Evolutionary conservation across 129 eudicot genomes (phyloP), one percentile per base, ranked within the genome.

Genomic region (Centella asiatica): DNA sequence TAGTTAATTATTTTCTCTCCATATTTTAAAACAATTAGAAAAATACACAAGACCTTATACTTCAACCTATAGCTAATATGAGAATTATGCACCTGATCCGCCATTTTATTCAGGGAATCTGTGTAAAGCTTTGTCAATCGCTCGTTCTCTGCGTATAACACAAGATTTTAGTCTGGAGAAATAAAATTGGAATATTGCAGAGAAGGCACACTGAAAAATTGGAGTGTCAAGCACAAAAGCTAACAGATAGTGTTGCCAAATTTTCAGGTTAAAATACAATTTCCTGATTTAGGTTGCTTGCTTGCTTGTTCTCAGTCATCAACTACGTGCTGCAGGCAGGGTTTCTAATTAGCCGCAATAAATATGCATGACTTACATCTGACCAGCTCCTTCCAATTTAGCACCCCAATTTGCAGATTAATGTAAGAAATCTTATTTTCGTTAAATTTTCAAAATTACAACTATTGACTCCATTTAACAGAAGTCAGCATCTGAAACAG

Each of bases 121-220:
- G 77, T 70, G 57, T 77, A 83, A 44, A 79, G 68, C 68, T 69
- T 71, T 62, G 67, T 69, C 78, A 79, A 51, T 32, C 89, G 68
- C 69, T 82, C 84, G 60, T 82, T 85, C 34, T 82, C 95, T 82
- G 72, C 56, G 49, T 20, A 67, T 42, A 62, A 24, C 52, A 27
- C 13, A 29, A 28, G 56, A 48, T 22, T 48, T 57, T 49, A 62
- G 51, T 42, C 40, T 14, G 60, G 13, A 58, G 32, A 18, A 26
- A 39, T 44, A 31, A 12, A 50, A 11, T 54, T 49, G 44, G 12
- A 10, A 26, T n/a, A 65, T 47, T 40, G 23, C 33, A 24, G n/a
- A n/a, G n/a, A n/a, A n/a, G n/a, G n/a, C n/a, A n/a, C n/a, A n/a
- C n/a, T n/a, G n/a, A n/a, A n/a, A n/a, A n/a, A n/a, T n/a, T n/a